Evolutionary conservation across 2,329 filamentous ascomycete species (phyloP).

Genomic region (Chlorencoelia australis): DNA sequence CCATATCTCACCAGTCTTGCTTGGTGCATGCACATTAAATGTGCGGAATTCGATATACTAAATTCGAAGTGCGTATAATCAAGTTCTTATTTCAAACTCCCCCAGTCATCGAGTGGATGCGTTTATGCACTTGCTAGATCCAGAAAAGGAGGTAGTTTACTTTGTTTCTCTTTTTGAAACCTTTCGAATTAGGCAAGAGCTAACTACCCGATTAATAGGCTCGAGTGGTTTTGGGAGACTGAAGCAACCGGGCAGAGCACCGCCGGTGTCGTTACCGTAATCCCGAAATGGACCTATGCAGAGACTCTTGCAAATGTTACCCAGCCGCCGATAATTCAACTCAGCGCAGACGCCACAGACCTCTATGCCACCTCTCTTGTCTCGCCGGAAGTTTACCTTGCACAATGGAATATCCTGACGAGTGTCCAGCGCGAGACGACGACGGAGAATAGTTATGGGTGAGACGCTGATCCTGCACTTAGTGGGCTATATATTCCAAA

Average conservation of each 20-base stretch:
- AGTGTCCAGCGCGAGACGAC: not conserved
- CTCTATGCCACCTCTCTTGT: not conserved
- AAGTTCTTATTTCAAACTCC: no score
- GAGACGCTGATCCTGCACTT: not conserved
- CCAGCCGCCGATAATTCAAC: not conserved
- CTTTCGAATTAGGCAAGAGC: no score
- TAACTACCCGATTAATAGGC: no score
- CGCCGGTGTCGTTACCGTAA: constrained; percentile 5
- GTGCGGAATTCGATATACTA: constrained; percentile 8
- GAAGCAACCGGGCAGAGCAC: constrained; percentile 9
- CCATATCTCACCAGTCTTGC: constrained; percentile 13
- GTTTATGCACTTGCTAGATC: no score
- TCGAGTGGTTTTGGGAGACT: constrained; percentile 13
- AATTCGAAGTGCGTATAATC: no score
- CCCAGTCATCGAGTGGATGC: no score
- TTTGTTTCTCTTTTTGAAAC: no score
- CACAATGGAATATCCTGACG: not conserved
- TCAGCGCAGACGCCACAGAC: not conserved
- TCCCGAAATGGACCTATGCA: not conserved
- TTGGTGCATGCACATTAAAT: constrained; percentile 14
- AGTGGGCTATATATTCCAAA: not conserved
- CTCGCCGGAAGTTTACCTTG: not conserved
- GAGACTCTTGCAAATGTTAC: not conserved
- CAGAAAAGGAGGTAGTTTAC: no score
- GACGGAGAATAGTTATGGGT: not conserved